These are phyloP conservation scores for Ceratocystis papillata DNA, from an alignment of 2,329 filamentous ascomycete species.

Conservation along the genomic window DNA sequence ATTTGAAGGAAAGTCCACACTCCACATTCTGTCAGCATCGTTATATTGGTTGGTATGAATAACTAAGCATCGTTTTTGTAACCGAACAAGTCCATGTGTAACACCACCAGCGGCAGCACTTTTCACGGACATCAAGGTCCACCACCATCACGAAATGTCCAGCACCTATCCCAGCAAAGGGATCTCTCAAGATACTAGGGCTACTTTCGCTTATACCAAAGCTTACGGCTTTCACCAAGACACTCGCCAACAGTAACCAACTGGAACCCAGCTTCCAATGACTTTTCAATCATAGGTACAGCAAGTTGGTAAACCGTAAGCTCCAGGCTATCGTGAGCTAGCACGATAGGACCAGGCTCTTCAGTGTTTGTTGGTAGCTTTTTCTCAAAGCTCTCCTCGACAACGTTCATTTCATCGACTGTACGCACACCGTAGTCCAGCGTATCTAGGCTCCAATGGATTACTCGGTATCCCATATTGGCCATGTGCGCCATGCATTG, in stretches of 20 bases:
- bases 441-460: constrained; percentile 49
- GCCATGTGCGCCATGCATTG: constrained; percentile 31
- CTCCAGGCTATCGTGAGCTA: constrained; percentile 44
- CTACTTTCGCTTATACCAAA: constrained; percentile 39
- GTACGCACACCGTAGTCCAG: constrained; percentile 47
- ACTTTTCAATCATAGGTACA: constrained; percentile 24
- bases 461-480: constrained; percentile 44
- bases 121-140: not conserved
- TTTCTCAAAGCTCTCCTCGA: constrained; percentile 33
- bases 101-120: not conserved
- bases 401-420: constrained; percentile 39
- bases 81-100: constrained; percentile 1
- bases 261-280: constrained; percentile 20
- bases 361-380: constrained; percentile 25
- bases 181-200: not conserved
- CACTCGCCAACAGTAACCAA: constrained; percentile 36
- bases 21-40: not conserved
- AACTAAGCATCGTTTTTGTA: not conserved
- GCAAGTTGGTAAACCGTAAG: constrained; percentile 37
- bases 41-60: not conserved
- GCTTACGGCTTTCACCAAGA: constrained; percentile 40
- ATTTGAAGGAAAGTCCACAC: not conserved
- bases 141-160: constrained; percentile 9
- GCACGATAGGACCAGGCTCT: constrained; percentile 38
- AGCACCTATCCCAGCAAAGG: not conserved